Percentiles rank a stretch among this genome's conserved stretches.
Conservation (phyloP, 1,284 basidiomycete genomes). For the Trametes polyzona region DNA sequence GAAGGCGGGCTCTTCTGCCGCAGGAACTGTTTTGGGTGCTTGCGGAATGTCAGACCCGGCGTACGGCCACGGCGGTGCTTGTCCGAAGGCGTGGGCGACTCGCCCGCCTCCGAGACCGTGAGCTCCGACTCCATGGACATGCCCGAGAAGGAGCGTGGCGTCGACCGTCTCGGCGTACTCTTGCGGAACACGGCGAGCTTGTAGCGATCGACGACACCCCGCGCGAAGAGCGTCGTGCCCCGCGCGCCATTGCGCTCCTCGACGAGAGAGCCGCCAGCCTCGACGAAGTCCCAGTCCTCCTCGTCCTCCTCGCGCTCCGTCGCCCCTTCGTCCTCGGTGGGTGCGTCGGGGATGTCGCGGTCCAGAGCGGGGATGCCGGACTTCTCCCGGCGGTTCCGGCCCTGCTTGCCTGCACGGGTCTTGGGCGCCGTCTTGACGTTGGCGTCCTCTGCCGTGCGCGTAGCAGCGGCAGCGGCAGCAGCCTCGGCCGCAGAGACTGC, state of each 20-base stretch:
- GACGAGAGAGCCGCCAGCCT: slow-evolving; percentile 60
- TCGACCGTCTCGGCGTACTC: slow-evolving; percentile 58
- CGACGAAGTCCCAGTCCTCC: slow-evolving; percentile 88
- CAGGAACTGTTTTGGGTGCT: slow-evolving; percentile 70
- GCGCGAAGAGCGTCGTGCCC: slow-evolving; percentile 78
- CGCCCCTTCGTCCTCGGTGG: slow-evolving; percentile 55
- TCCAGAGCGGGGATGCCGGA: slow-evolving; percentile 80
- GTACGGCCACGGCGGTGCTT: slow-evolving; percentile 68
- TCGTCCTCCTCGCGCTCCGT: slow-evolving; percentile 70
- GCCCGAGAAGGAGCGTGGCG: slow-evolving; percentile 53
- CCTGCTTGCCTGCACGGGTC: slow-evolving; percentile 31
- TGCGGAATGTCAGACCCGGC: slow-evolving; percentile 70
- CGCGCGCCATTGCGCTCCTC: slow-evolving; percentile 80
- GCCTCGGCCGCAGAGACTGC: slow-evolving; percentile 19
- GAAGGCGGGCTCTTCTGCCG: slow-evolving; percentile 68
- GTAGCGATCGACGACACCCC: slow-evolving; percentile 83
- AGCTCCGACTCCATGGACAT: slow-evolving; percentile 58
- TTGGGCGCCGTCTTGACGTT: slow-evolving; percentile 36
- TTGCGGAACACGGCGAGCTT: slow-evolving; percentile 82
- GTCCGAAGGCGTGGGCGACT: slow-evolving; percentile 54
- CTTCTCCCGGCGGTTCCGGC: slow-evolving; percentile 63
- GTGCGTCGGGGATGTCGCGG: slow-evolving; percentile 60
- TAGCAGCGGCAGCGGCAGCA: slow-evolving; percentile 19
- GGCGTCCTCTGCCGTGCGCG: slow-evolving; percentile 22
- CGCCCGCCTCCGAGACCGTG: slow-evolving; percentile 32